phyloP scores from a whole-genome alignment of 371 early-diverging fungal genomes.

The Astathelohania contejeani region DNA sequence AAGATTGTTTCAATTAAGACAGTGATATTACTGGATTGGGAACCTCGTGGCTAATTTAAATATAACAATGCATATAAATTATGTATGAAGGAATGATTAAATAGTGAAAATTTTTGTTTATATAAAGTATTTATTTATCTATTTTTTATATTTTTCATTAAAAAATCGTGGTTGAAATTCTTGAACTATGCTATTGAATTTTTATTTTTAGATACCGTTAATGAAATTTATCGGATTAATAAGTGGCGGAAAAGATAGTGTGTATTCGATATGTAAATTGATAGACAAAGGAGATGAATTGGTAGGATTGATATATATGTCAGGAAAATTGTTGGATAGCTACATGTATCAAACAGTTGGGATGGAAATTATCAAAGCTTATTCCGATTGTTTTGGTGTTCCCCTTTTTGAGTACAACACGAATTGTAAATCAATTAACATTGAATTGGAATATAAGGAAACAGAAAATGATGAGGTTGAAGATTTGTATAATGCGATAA shows the following conservation, averaged over 20 bases:
- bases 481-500: slow-evolving; percentile 65
- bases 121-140: too few relatives aligned
- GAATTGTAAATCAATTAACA: slow-evolving; percentile 57
- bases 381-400: slow-evolving; percentile 69
- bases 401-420: slow-evolving; percentile 70
- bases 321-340: slow-evolving; percentile 71
- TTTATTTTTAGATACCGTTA: too few relatives aligned
- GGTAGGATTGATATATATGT: slow-evolving; percentile 78
- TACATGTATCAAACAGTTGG: slow-evolving; percentile 98
- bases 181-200: too few relatives aligned
- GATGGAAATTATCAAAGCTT: slow-evolving; percentile 64
- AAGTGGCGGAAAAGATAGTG: slow-evolving; percentile 95
- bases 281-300: slow-evolving; percentile 77
- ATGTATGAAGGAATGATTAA: too few relatives aligned
- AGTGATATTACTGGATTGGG: too few relatives aligned
- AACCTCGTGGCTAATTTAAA: too few relatives aligned
- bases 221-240: slow-evolving; percentile 51
- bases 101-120: too few relatives aligned
- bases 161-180: too few relatives aligned
- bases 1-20: too few relatives aligned
- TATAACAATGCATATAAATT: too few relatives aligned
- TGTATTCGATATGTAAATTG: slow-evolving; percentile 81
- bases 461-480: slow-evolving; percentile 76
- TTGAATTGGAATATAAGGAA: slow-evolving; percentile 51
- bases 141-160: too few relatives aligned